Evolutionary conservation across 2,329 filamentous ascomycete species (phyloP).

Genomic region (Sarocladiaceae sp.): DNA sequence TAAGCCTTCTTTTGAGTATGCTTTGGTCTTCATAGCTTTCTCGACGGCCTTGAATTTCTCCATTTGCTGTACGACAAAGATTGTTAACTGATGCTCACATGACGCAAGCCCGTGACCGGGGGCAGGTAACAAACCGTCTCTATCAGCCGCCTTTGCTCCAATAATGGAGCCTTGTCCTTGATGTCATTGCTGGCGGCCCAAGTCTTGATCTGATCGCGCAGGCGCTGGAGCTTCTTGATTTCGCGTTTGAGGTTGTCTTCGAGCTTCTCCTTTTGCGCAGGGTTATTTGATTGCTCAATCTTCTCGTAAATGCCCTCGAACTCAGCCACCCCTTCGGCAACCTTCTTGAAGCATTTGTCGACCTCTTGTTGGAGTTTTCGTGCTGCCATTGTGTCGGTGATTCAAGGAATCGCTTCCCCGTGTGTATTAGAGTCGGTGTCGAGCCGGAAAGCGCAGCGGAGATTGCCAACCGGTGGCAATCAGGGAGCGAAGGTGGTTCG

Average conservation of each 20-base stretch:
- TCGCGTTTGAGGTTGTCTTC: slow-evolving; percentile 98
- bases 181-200: slow-evolving; percentile 98
- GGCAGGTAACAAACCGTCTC: slow-evolving; percentile 74
- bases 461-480: slow-evolving; percentile 6
- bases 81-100: neutral
- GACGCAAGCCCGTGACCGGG: neutral
- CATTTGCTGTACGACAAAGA: slow-evolving; percentile 69
- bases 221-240: slow-evolving; percentile 98
- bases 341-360: slow-evolving; percentile 99
- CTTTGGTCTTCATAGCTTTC: slow-evolving; percentile 99
- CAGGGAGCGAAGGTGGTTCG: neutral
- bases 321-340: slow-evolving; percentile 83
- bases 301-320: slow-evolving; percentile 98
- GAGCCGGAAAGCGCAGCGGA: neutral
- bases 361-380: slow-evolving; percentile 97
- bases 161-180: slow-evolving; percentile 95
- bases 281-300: slow-evolving; percentile 87
- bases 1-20: slow-evolving; percentile 96
- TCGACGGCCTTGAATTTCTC: slow-evolving; percentile 99
- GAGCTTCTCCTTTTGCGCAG: slow-evolving; percentile 95
- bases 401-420: neutral
- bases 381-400: slow-evolving; percentile 69
- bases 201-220: slow-evolving; percentile 98
- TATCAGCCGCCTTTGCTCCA: slow-evolving; percentile 93
- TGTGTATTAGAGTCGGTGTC: neutral